phyloP scores from a whole-genome alignment of 208 protist genomes.

The Acanthamoeba polyphaga region DNA sequence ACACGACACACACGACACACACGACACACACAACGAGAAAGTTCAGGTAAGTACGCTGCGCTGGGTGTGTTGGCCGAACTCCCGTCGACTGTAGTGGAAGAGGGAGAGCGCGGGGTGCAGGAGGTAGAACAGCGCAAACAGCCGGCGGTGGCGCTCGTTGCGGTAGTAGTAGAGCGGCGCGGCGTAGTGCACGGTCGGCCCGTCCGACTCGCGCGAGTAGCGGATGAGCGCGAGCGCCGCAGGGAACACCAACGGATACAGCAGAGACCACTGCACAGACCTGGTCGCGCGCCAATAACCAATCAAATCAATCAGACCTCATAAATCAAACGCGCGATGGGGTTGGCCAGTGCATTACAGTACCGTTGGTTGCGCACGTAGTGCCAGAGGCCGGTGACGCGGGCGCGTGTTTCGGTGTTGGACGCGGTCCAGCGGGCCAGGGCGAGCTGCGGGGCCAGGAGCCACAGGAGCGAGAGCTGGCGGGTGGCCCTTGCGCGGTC shows the following conservation, averaged over 20 bases:
- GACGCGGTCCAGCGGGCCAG: background rate
- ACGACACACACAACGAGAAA: background rate
- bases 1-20: too few species aligned
- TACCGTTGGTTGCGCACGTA: slow-evolving; percentile 12
- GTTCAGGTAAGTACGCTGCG: background rate
- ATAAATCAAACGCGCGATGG: too few species aligned
- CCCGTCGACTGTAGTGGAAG: slow-evolving; percentile 1
- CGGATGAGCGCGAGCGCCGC: background rate
- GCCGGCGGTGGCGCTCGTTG: background rate
- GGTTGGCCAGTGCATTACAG: background rate
- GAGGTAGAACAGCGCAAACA: background rate
- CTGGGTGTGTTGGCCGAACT: background rate
- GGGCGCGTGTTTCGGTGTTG: background rate
- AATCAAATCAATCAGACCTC: too few species aligned
- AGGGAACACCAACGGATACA: slow-evolving; percentile 11
- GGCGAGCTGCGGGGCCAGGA: slow-evolving; percentile 22
- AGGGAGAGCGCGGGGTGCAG: slow-evolving; percentile 9
- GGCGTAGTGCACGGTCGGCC: slow-evolving; percentile 16
- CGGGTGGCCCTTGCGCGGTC: background rate
- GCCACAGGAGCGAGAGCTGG: slow-evolving; percentile 20
- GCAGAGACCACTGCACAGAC: background rate
- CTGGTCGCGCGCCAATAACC: background rate
- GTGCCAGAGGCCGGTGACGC: slow-evolving; percentile 4
- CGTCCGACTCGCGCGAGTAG: background rate
- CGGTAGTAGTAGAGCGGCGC: slow-evolving; percentile 39